Percentiles rank a stretch among this genome's conserved stretches.
Evolutionary conservation across 176 grass and related monocot species (phyloP).

Genomic region (Eleusine indica): DNA sequence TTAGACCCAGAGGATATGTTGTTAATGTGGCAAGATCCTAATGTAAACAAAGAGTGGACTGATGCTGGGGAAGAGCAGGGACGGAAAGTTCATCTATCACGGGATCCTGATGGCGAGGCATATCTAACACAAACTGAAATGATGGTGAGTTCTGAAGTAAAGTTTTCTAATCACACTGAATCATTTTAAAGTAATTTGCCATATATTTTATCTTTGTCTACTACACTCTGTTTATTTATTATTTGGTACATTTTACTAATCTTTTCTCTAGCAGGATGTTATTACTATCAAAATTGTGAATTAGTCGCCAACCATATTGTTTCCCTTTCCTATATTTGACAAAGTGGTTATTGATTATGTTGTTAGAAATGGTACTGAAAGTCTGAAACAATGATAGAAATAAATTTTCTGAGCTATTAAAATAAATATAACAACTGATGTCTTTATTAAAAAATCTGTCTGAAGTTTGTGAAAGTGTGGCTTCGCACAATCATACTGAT

Average conservation of each 20-base stretch:
- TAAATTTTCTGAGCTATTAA: conserved; percentile 26
- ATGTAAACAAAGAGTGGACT: conserved; percentile 86
- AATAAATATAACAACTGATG: background rate
- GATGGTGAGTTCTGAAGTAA: conserved; percentile 51
- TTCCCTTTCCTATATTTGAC: conserved; percentile 27
- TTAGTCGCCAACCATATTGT: background rate
- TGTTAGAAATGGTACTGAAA: background rate
- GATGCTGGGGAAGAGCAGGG: conserved; percentile 76
- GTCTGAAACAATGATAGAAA: conserved; percentile 7
- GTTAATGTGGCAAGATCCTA: conserved; percentile 76
- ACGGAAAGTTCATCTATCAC: conserved; percentile 86
- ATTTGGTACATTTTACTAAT: conserved; percentile 20
- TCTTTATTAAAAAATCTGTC: conserved; percentile 13
- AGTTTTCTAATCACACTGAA: conserved; percentile 13
- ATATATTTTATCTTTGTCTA: background rate
- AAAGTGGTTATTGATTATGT: conserved; percentile 23
- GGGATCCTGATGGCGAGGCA: conserved; percentile 86
- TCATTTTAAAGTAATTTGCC: background rate
- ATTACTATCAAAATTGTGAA: background rate
- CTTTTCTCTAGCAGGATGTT: background rate
- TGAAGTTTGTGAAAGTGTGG: conserved; percentile 31
- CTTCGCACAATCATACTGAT: conserved; percentile 5
- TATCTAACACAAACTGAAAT: conserved; percentile 95
- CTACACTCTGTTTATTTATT: conserved; percentile 13
- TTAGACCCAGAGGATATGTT: conserved; percentile 77